Evolutionary conservation across 2,329 filamentous ascomycete genomes (phyloP), one percentile per base, ranked within the genome.

Genomic region (Verticillium nonalfalfae): DNA sequence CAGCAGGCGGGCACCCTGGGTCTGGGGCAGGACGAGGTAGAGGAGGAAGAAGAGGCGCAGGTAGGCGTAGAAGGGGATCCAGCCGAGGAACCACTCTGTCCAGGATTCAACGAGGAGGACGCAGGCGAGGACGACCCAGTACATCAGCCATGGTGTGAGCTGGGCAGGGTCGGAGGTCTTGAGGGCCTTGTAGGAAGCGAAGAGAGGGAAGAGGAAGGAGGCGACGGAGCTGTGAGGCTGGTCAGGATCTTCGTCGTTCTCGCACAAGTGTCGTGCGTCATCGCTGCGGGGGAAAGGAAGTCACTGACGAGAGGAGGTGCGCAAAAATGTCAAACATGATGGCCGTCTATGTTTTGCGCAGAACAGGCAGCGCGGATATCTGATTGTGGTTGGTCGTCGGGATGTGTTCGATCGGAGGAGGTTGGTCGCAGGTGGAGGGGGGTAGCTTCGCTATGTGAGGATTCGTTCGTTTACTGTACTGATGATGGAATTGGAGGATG

Each of bases 111-210:
- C 85, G 64, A 95, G 85, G 61, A 93, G 82, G 69, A 88, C 86
- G 73, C 91, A 89, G 64, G 91, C 90, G 66, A 97, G 85, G 31
- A 97, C 92, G 63, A 97, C 92, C 90, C 94, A 99, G 84, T 98
- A 99, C 90, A 98, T 98, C 67, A 98, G 85, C 95, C 95, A 99
- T 88, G 94, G 94, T 66, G 91, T 91, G 63, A 97, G 84, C 72
- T 96, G 88, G 40, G 91, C 89, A 2, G 93, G 93, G 75, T 97
- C 91, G 59, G 90, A 90, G 15, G 92, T 93, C 78, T 95, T 94
- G 72, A 99, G 89, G 57, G 95, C 94, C 81, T 98, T 98, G 84
- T 97, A 98, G 66, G 94, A 97, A 67, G 94, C 93, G 78, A 97
- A 98, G 66, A 97, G 87, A 59, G 95, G 95, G 74, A 98, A 96